Base-by-base conservation (phyloP, 2,329 filamentous ascomycete species). In the Phaeosphaeriaceae sp. region DNA sequence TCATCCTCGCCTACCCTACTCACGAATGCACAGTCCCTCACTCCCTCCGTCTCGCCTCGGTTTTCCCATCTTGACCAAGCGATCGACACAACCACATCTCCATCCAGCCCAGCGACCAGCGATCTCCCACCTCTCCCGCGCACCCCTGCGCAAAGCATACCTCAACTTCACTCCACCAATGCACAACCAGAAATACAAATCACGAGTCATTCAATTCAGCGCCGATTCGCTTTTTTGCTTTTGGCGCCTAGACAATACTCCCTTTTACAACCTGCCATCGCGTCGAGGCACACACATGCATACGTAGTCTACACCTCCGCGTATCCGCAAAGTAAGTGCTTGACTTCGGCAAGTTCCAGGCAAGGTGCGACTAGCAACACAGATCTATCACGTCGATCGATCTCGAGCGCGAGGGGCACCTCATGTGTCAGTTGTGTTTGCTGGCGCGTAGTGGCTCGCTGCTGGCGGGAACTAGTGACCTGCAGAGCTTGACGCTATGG, bases 401-500 rank as follows among this genome's bases (percentile, higher is more conserved):
- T 36, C 31, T 11, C 6, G 3, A 36, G 7, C n/a, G n/a, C n/a
- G n/a, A n/a, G n/a, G n/a, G n/a, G n/a, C n/a, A n/a, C 6, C 31
- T 7, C 31, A 13, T 36, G 31, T 36, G 31, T 36, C 31, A 36
- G 31, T 36, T n/a, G n/a, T n/a, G n/a, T n/a, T n/a, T n/a, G 7
- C 3, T 11, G 11, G 31, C 31, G 31, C 31, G 13, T 3, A 36
- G 31, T 36, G 31, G 31, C 31, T 36, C 31, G 31, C 31, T 36
- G 31, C 31, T 36, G 41, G 53, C 51, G 57, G 58, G 58, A 51
- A 53, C 60, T 66, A 66, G 58, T 61, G 56, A 53, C 53, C 44
- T 61, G 58, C 63, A 61, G 59, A 49, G 47, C 49, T 51, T 21
- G 25, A 33, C 60, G 54, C 60, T 53, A 65, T 49, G 51, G 57